Evolutionary conservation across 2,329 filamentous ascomycete genomes (phyloP).

Genomic region (Arthroderma sp.): DNA sequence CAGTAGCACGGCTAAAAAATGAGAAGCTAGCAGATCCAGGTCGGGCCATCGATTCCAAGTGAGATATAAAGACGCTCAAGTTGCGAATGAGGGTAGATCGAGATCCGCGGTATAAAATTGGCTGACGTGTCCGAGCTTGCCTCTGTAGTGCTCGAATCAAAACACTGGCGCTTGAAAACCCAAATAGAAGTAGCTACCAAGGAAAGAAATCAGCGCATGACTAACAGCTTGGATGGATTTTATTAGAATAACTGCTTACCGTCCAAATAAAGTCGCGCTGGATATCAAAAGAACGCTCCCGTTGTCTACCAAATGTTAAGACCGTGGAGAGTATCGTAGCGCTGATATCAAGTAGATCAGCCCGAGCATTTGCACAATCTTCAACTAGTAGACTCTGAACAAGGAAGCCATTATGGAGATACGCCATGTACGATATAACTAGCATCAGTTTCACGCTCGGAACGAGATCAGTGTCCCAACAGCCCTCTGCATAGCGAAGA

Average conservation of each 20-base stretch:
- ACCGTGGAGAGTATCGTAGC: background rate
- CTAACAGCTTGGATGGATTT: background rate
- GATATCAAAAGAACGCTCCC: background rate
- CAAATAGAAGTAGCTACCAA: background rate
- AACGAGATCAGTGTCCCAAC: background rate
- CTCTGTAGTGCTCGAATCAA: background rate
- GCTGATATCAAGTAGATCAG: background rate
- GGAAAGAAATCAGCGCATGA: background rate
- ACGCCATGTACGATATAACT: background rate
- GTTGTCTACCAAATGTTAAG: background rate
- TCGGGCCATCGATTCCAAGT: background rate
- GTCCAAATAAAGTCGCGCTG: constrained; percentile 4
- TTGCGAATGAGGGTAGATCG: constrained; percentile 2
- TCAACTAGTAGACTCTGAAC: background rate
- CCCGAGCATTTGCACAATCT: background rate
- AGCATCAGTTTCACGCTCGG: constrained; percentile 2
- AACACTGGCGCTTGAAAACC: constrained; percentile 1
- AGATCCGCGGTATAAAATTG: background rate
- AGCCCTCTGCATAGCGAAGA: background rate
- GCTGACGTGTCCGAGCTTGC: background rate
- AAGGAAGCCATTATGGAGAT: constrained; percentile 3
- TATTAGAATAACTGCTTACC: background rate
- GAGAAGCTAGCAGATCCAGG: background rate
- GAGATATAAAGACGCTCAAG: background rate
- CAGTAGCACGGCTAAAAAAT: background rate